phyloP scores from a whole-genome alignment of 176 grass and related monocot genomes.

The Rhipidocladum racemiflorum region DNA sequence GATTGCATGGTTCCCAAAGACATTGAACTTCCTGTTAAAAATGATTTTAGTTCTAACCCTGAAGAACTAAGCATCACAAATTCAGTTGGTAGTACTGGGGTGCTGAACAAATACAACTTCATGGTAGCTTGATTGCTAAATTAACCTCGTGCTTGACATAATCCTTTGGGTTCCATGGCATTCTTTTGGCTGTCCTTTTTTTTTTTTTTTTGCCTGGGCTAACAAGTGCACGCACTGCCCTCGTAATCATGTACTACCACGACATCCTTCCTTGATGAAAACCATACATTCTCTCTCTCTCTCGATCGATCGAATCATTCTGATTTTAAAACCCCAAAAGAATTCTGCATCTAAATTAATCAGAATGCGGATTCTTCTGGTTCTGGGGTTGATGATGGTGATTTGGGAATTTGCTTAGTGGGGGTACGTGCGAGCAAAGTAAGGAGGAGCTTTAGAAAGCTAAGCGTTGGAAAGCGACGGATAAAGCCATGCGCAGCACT shows the following conservation, averaged over 20 bases:
- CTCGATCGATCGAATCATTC: background rate
- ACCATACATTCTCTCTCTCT: background rate
- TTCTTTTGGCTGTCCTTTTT: background rate
- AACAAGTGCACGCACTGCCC: constrained; percentile 33
- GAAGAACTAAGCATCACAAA: background rate
- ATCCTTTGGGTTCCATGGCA: background rate
- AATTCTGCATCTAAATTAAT: background rate
- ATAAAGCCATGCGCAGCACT: background rate
- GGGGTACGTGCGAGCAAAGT: constrained; percentile 33
- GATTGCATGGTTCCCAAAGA: background rate
- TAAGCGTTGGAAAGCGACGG: background rate
- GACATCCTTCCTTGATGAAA: constrained; percentile 3
- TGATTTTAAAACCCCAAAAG: background rate
- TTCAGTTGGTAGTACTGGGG: background rate
- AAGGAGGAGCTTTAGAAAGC: background rate
- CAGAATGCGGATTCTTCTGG: constrained; percentile 15
- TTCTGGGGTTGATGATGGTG: background rate
- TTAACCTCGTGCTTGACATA: background rate
- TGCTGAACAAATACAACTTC: background rate
- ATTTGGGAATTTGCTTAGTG: background rate
- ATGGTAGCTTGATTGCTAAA: background rate
- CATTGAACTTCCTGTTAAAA: background rate
- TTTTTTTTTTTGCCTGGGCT: background rate
- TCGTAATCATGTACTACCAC: constrained; percentile 26
- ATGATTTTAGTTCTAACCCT: background rate